These are phyloP conservation scores for Hericium alpestre DNA, from an alignment of 768 basidiomycete genomes.

Conservation along the genomic window DNA sequence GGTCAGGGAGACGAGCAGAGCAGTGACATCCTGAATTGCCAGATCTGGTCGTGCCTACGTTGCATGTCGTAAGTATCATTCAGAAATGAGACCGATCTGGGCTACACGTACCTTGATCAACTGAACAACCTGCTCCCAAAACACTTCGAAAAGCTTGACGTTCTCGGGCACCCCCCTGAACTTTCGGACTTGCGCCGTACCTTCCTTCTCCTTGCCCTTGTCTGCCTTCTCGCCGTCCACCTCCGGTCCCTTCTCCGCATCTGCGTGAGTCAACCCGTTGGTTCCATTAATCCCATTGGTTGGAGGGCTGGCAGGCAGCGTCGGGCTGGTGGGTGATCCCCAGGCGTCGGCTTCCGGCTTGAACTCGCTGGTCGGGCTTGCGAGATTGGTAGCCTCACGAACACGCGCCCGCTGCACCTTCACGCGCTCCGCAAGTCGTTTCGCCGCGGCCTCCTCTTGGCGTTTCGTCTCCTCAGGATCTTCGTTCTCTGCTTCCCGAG, in stretches of 20 bases:
- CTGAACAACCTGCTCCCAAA: constrained; percentile 97
- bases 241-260: background rate
- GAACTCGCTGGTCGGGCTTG: constrained; percentile 12
- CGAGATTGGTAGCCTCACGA: constrained; percentile 32
- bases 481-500: constrained; percentile 93
- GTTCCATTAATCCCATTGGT: constrained; percentile 7
- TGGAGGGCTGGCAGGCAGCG: constrained; percentile 3
- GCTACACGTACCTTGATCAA: constrained; percentile 72
- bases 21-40: constrained; percentile 95
- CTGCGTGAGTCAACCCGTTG: background rate
- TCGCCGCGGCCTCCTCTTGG: constrained; percentile 89
- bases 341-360: constrained; percentile 8
- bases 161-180: constrained; percentile 94
- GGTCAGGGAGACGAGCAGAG: constrained; percentile 86
- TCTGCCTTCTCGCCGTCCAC: constrained; percentile 22
- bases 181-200: constrained; percentile 42
- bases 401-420: constrained; percentile 57
- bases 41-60: constrained; percentile 87
- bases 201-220: constrained; percentile 56
- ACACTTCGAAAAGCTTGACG: constrained; percentile 94
- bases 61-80: background rate
- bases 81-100: background rate
- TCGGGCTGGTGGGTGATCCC: constrained; percentile 20
- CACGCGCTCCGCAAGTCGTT: constrained; percentile 79
- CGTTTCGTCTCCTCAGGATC: constrained; percentile 88